phyloP scores from a whole-genome alignment of 2,329 filamentous ascomycete genomes.

The Geosmithia flava region DNA sequence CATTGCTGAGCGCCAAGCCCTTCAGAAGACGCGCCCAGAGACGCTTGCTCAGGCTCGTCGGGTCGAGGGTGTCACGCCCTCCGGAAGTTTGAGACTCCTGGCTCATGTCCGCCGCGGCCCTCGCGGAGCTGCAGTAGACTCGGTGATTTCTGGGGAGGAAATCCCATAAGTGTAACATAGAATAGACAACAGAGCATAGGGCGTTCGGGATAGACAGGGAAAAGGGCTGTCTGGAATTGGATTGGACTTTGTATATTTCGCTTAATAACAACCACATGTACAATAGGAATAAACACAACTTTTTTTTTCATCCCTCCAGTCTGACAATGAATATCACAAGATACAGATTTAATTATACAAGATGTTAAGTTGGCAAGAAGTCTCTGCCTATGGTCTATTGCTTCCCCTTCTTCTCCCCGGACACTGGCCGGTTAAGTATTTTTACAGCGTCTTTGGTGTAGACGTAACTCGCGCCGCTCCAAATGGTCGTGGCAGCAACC shows the following conservation, averaged over 20 bases:
- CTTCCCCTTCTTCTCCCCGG: neutral
- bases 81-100: slow-evolving; percentile 48
- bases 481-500: slow-evolving; percentile 80
- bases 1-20: slow-evolving; percentile 61
- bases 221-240: neutral
- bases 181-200: neutral
- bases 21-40: slow-evolving; percentile 63
- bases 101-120: slow-evolving; percentile 37
- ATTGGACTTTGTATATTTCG: neutral
- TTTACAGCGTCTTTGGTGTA: slow-evolving; percentile 86
- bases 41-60: slow-evolving; percentile 79
- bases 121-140: neutral
- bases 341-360: neutral
- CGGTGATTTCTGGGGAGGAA: neutral
- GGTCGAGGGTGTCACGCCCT: slow-evolving; percentile 66
- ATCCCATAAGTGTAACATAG: neutral
- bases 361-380: neutral
- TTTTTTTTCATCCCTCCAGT: neutral
- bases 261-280: neutral
- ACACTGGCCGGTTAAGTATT: slow-evolving; percentile 43
- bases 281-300: neutral
- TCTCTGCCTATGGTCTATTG: neutral
- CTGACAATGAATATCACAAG: neutral
- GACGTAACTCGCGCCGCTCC: slow-evolving; percentile 88
- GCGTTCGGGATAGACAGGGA: neutral